phyloP scores from a whole-genome alignment of 257 asterid genomes.

The Lavandula angustifolia region DNA sequence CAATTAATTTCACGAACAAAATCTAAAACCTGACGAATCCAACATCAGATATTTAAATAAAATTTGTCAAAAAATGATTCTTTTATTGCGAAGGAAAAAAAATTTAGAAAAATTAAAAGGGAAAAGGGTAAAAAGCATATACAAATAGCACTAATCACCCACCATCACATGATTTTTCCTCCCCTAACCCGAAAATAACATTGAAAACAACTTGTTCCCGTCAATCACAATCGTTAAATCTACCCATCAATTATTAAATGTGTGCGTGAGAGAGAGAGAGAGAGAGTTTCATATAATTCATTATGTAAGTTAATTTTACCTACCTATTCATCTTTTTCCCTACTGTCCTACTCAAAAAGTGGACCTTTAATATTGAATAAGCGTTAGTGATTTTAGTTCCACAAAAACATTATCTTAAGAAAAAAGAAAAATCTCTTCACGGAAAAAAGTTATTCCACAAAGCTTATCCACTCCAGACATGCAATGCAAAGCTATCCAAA shows the following conservation, averaged over 20 bases:
- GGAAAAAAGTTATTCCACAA: neutral
- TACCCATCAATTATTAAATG: conserved; percentile 37
- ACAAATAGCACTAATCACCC: conserved; percentile 40
- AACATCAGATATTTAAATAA: neutral
- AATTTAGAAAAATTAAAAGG: neutral
- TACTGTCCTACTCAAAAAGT: conserved; percentile 38
- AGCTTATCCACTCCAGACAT: conserved; percentile 33
- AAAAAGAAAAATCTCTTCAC: neutral
- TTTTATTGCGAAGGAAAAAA: neutral
- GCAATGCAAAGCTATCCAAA: conserved; percentile 27
- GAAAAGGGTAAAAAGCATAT: neutral
- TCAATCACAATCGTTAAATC: conserved; percentile 43
- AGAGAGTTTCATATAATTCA: conserved; percentile 47
- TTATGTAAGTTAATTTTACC: conserved; percentile 53
- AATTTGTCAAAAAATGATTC: neutral
- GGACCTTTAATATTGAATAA: conserved; percentile 50
- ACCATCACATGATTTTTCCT: conserved; percentile 41
- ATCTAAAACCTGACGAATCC: too few relatives aligned
- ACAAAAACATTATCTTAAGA: conserved; percentile 38
- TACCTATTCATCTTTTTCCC: conserved; percentile 46
- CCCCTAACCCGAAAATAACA: conserved; percentile 36
- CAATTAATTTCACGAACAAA: too few relatives aligned
- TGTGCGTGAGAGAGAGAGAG: conserved; percentile 28
- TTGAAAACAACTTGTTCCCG: conserved; percentile 40
- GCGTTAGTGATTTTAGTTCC: conserved; percentile 40